Evolutionary conservation across 2,329 filamentous ascomycete genomes (phyloP).

Genomic region (Penicillium sp.): DNA sequence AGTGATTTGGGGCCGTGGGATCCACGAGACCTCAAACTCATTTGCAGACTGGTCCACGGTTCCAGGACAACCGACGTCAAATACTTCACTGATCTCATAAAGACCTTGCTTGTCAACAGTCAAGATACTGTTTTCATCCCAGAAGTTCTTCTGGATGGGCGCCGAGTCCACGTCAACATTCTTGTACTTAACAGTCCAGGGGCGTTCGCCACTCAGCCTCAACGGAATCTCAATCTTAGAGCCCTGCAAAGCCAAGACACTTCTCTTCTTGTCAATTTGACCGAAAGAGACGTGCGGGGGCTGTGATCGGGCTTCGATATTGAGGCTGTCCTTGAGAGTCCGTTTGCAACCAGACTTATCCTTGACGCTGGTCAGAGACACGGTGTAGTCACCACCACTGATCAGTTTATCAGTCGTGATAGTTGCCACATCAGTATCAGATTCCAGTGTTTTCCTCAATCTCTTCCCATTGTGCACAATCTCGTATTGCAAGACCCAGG

Average conservation of each 20-base stretch:
- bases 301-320: conserved; percentile 83
- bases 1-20: conserved; percentile 72
- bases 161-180: conserved; percentile 58
- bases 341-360: conserved; percentile 85
- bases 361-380: conserved; percentile 80
- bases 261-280: conserved; percentile 74
- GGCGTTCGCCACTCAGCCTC: conserved; percentile 77
- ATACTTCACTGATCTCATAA: conserved; percentile 76
- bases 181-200: conserved; percentile 77
- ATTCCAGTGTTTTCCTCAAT: conserved; percentile 64
- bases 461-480: conserved; percentile 85
- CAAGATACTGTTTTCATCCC: conserved; percentile 66
- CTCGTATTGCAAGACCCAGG: conserved; percentile 90
- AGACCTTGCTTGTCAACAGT: conserved; percentile 65
- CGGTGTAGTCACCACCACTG: conserved; percentile 84
- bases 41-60: conserved; percentile 71
- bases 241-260: conserved; percentile 72
- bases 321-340: conserved; percentile 77
- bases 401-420: conserved; percentile 73
- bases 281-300: conserved; percentile 85
- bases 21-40: conserved; percentile 79
- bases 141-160: conserved; percentile 49
- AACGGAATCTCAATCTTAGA: conserved; percentile 73
- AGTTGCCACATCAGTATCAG: conserved; percentile 61
- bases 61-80: conserved; percentile 78